Base-by-base conservation (phyloP, 441 rosid species). In the Cnidoscolus chayamansa region DNA sequence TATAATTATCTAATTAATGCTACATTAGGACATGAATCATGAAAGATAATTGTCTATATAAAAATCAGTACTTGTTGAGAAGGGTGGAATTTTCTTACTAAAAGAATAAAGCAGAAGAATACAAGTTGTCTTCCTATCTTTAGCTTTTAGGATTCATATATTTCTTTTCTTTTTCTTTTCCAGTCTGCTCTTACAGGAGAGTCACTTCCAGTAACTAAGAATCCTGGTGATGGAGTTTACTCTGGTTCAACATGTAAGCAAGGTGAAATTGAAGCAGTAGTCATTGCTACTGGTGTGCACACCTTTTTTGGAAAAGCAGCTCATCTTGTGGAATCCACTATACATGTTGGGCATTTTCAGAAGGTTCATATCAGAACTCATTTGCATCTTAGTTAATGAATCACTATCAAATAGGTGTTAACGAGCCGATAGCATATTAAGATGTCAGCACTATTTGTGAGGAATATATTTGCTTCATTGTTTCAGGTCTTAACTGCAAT, bases 291-390 rank as follows among this genome's bases (percentile, higher is more conserved):
- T 1, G 92, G 90, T 43, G 92, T 88, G n/a, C 92, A 88, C 32
- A 88, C 92, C 10, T 88, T 88, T 82, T 88, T 85, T 12, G 92
- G 92, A 35, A 88, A 86, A 76, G 92, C 92, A 10, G 92, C 92
- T 60, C 90, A 88, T 81, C 92, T 88, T 25, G 92, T 88, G 16
- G 92, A 88, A 69, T 81, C 79, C 67, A 88, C 92, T 1, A 86
- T 78, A 54, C 87, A 86, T 51, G 82, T 86, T 7, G 92, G 92
- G 0, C 92, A 86, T 63, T 94, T 94, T 76, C 99, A 94, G 79
- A 81, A 82, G 81, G 99, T 91, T 51, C 54, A 45, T 72, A 61
- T 66, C 71, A 51, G 45, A 67, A 70, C 17, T 63, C 61, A 55
- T 9, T 65, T 64, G 45, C 49, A 49, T 50, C 11, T 15, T 57